A percentile compares a stretch with the other conserved stretches of the same genome.
These are phyloP conservation scores for Ustilago crameri DNA, from an alignment of 1,284 basidiomycete genomes.

Conservation along the genomic window DNA sequence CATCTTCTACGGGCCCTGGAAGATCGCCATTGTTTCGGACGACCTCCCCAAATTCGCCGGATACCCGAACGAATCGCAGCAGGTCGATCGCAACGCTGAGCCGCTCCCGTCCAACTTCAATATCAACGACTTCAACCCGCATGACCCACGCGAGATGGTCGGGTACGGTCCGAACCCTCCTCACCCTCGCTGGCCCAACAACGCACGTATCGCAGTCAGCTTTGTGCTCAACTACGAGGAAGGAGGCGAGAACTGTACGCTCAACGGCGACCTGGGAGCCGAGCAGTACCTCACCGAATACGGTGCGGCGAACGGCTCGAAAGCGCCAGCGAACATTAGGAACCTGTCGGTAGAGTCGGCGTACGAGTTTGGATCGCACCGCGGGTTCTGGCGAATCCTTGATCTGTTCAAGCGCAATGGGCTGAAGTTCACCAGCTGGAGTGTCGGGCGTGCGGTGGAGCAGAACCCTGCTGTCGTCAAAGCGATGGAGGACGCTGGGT, in stretches of 20 bases:
- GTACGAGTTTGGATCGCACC: constrained; percentile 69
- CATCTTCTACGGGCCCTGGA: constrained; percentile 46
- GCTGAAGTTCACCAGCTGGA: constrained; percentile 66
- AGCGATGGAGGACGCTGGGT: constrained; percentile 64
- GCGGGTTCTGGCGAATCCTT: constrained; percentile 69
- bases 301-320: constrained; percentile 52
- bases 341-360: constrained; percentile 68
- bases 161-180: constrained; percentile 69
- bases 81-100: constrained; percentile 30
- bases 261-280: constrained; percentile 64
- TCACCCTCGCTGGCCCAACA: constrained; percentile 68
- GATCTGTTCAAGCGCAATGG: constrained; percentile 66
- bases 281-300: constrained; percentile 68
- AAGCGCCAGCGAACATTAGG: constrained; percentile 50
- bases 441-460: constrained; percentile 68
- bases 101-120: constrained; percentile 28
- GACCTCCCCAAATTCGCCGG: constrained; percentile 40
- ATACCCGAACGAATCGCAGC: constrained; percentile 35
- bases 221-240: constrained; percentile 70
- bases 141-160: constrained; percentile 55
- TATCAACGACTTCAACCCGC: constrained; percentile 34
- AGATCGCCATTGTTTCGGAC: constrained; percentile 27
- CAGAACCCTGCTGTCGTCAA: constrained; percentile 66
- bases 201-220: constrained; percentile 67
- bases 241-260: constrained; percentile 67